Evolutionary conservation across 1,139 yeast species (phyloP).

Genomic region (Saccharomycopsis hybrid): DNA sequence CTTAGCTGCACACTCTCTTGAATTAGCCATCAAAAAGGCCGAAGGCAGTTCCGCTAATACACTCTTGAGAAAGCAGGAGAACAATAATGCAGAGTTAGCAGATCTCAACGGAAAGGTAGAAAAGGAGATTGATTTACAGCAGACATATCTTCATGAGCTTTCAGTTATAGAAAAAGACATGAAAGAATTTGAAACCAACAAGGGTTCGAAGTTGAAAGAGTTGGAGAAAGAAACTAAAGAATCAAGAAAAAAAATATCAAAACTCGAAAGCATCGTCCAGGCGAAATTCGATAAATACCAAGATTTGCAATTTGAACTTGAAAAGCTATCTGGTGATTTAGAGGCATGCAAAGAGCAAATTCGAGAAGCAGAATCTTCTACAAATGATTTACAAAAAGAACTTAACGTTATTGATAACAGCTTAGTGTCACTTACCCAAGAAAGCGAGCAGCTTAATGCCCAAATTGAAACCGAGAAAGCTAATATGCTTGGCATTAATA

Average conservation of each 20-base stretch:
- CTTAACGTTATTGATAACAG: constrained; percentile 29
- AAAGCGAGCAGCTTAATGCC: constrained; percentile 35
- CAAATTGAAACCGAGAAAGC: constrained; percentile 58
- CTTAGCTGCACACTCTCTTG: constrained; percentile 61
- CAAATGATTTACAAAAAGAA: constrained; percentile 38
- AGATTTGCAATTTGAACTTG: constrained; percentile 61
- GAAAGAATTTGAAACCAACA: constrained; percentile 72
- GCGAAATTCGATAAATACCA: constrained; percentile 51
- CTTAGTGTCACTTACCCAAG: constrained; percentile 29
- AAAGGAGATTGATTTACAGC: constrained; percentile 14
- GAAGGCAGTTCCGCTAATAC: constrained; percentile 50
- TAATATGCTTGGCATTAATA: constrained; percentile 63
- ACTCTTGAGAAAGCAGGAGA: constrained; percentile 45
- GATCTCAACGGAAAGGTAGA: constrained; percentile 32
- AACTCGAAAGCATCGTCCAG: constrained; percentile 40
- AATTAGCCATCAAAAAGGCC: constrained; percentile 53
- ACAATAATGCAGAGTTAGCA: constrained; percentile 44
- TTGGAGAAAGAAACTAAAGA: constrained; percentile 49
- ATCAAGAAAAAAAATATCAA: constrained; percentile 34
- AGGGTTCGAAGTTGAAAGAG: constrained; percentile 70
- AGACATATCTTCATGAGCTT: constrained; percentile 39
- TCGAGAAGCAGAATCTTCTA: constrained; percentile 30
- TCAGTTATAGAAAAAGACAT: constrained; percentile 64
- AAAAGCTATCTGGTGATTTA: constrained; percentile 59
- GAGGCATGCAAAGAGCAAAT: constrained; percentile 39